Evolutionary conservation across 1,139 yeast species (phyloP).

Genomic region (Dujonia santamariae): DNA sequence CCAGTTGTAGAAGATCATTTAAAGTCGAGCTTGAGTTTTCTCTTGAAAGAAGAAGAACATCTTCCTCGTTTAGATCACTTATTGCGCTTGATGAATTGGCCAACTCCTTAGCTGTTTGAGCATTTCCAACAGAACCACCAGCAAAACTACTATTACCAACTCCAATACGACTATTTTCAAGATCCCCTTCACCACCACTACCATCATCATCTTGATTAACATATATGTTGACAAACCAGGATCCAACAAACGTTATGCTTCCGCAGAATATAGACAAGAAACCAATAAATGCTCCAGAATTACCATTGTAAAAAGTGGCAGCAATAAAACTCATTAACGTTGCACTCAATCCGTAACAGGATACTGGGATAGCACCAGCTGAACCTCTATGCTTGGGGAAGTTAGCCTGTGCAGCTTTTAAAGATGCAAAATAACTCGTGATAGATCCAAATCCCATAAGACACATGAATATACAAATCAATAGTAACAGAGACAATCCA

Average conservation of each 20-base stretch:
- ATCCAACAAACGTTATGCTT: conserved; percentile 30
- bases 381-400: conserved; percentile 69
- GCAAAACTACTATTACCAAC: too few species aligned
- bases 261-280: conserved; percentile 41
- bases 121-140: background rate
- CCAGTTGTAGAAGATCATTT: background rate
- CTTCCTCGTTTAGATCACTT: conserved; percentile 5
- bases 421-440: conserved; percentile 59
- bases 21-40: conserved; percentile 7
- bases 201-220: conserved; percentile 19
- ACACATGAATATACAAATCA: conserved; percentile 39
- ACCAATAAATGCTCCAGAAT: conserved; percentile 39
- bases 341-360: conserved; percentile 53
- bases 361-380: conserved; percentile 63
- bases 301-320: conserved; percentile 39
- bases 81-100: too few species aligned
- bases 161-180: background rate
- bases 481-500: conserved; percentile 18
- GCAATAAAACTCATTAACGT: conserved; percentile 44
- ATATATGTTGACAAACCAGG: conserved; percentile 36
- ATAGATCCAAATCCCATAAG: conserved; percentile 66
- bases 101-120: background rate
- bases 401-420: conserved; percentile 67
- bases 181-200: background rate
- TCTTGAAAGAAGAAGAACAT: conserved; percentile 7